Percentiles rank a stretch among this genome's conserved stretches.
Evolutionary conservation across 768 basidiomycete species (phyloP).

Genomic region (Thelephora ganbajun): DNA sequence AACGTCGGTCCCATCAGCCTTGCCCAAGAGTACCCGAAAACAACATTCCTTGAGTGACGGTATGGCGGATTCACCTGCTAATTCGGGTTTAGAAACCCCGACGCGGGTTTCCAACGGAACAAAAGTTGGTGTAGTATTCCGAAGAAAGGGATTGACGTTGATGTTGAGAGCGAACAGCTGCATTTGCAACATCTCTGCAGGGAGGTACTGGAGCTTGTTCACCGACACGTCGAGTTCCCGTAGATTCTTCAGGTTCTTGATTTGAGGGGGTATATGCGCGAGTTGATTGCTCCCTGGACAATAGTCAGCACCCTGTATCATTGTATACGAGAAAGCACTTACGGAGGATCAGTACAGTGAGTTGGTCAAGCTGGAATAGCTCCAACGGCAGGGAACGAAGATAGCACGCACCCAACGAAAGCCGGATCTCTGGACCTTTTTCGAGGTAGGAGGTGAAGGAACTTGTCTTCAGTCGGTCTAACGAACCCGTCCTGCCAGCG

Average conservation of each 20-base stretch:
- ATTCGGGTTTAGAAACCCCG: slow-evolving; percentile 7
- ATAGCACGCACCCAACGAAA: slow-evolving; percentile 41
- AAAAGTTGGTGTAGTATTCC: slow-evolving; percentile 13
- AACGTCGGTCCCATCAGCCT: not conserved
- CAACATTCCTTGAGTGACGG: slow-evolving; percentile 24
- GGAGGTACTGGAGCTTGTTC: slow-evolving; percentile 45
- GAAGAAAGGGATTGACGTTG: slow-evolving; percentile 47
- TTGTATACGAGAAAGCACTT: slow-evolving; percentile 14
- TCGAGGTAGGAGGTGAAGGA: slow-evolving; percentile 13
- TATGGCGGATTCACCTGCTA: slow-evolving; percentile 10
- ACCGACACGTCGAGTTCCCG: slow-evolving; percentile 45
- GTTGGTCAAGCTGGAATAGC: slow-evolving; percentile 38
- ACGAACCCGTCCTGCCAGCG: slow-evolving; percentile 11
- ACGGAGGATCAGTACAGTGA: slow-evolving; percentile 56
- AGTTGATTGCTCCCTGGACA: slow-evolving; percentile 42
- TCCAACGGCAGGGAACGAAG: slow-evolving; percentile 42
- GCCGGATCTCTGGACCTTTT: slow-evolving; percentile 31
- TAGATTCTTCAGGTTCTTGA: slow-evolving; percentile 36
- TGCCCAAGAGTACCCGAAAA: slow-evolving; percentile 22
- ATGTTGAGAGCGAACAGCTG: slow-evolving; percentile 31
- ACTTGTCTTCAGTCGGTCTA: slow-evolving; percentile 13
- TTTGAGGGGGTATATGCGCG: slow-evolving; percentile 46
- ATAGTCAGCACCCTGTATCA: not conserved
- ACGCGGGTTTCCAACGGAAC: slow-evolving; percentile 2
- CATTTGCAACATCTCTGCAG: slow-evolving; percentile 52